These are phyloP conservation scores for Cudoniella acicularis DNA, from an alignment of 495 filamentous ascomycete genomes.

Conservation along the genomic window DNA sequence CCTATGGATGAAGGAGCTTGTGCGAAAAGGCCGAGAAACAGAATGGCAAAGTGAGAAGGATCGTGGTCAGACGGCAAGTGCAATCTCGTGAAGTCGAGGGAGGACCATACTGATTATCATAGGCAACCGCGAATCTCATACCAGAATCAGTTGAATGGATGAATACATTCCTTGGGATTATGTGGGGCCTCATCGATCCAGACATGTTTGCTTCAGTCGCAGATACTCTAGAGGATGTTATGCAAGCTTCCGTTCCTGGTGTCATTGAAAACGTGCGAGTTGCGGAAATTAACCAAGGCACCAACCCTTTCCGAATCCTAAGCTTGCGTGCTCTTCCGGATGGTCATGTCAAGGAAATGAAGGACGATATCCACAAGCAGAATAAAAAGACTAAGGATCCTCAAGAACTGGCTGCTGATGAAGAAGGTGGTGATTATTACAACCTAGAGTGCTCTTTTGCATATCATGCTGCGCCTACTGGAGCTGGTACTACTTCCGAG, in stretches of 20 bases:
- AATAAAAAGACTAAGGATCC: constrained; percentile 80
- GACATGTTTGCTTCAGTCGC: constrained; percentile 77
- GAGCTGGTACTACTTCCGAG: constrained; percentile 59
- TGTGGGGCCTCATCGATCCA: constrained; percentile 89
- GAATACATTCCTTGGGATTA: constrained; percentile 75
- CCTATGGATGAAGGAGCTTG: constrained; percentile 84
- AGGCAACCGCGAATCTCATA: constrained; percentile 74
- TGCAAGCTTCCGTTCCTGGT: constrained; percentile 89
- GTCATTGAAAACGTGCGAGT: constrained; percentile 92
- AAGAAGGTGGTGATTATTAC: constrained; percentile 91
- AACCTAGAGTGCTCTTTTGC: constrained; percentile 92
- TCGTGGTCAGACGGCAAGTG: constrained; percentile 68
- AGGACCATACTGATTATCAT: constrained; percentile 29
- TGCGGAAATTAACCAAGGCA: constrained; percentile 93
- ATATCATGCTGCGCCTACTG: constrained; percentile 81
- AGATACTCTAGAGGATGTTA: constrained; percentile 82
- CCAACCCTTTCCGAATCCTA: constrained; percentile 84
- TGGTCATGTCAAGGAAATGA: constrained; percentile 70
- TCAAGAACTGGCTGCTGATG: constrained; percentile 81
- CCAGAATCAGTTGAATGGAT: constrained; percentile 95
- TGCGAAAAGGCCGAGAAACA: constrained; percentile 72
- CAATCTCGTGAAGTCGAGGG: constrained; percentile 24
- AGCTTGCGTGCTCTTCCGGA: constrained; percentile 87
- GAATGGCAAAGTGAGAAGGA: constrained; percentile 89
- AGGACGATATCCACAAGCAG: constrained; percentile 69